These are phyloP conservation scores for Paramarasmius palmivorus DNA, from an alignment of 1,284 basidiomycete genomes.

Conservation along the genomic window DNA sequence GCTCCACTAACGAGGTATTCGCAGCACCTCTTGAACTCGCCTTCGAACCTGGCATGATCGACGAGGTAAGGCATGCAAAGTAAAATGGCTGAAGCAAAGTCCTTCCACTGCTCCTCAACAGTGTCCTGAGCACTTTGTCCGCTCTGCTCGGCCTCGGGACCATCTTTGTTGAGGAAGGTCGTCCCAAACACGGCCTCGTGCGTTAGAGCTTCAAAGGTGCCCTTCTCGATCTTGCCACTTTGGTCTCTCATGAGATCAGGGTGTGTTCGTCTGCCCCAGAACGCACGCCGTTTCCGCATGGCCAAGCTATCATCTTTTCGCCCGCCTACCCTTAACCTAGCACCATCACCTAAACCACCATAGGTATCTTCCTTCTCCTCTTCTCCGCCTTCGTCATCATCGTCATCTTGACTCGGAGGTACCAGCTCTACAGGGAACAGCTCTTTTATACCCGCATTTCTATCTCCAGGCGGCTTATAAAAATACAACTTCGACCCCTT, in stretches of 20 bases:
- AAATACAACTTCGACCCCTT: constrained; percentile 82
- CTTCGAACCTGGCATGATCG: constrained; percentile 59
- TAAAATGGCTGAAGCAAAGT: constrained; percentile 60
- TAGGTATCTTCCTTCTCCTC: constrained; percentile 38
- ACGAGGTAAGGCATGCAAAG: constrained; percentile 59
- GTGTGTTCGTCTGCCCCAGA: constrained; percentile 77
- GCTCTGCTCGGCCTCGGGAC: constrained; percentile 11
- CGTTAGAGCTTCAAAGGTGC: constrained; percentile 72
- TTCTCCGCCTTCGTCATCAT: constrained; percentile 41
- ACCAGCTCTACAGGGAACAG: constrained; percentile 70
- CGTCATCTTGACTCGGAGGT: constrained; percentile 24
- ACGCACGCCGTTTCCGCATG: constrained; percentile 64
- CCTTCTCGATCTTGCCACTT: constrained; percentile 53
- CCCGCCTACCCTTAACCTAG: constrained; percentile 11
- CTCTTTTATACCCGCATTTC: constrained; percentile 61
- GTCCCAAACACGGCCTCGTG: constrained; percentile 83
- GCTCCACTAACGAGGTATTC: constrained; percentile 63
- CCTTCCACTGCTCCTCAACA: constrained; percentile 47
- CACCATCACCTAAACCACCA: constrained; percentile 20
- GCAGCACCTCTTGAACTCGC: constrained; percentile 67
- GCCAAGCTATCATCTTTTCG: constrained; percentile 33
- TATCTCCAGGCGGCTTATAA: constrained; percentile 77
- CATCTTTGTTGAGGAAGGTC: constrained; percentile 40
- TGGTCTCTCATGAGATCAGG: constrained; percentile 57
- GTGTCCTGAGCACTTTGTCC: constrained; percentile 17